These are phyloP conservation scores for Tetratostichococcus sp. DNA, from an alignment of 139 green algal genomes.

Conservation along the genomic window DNA sequence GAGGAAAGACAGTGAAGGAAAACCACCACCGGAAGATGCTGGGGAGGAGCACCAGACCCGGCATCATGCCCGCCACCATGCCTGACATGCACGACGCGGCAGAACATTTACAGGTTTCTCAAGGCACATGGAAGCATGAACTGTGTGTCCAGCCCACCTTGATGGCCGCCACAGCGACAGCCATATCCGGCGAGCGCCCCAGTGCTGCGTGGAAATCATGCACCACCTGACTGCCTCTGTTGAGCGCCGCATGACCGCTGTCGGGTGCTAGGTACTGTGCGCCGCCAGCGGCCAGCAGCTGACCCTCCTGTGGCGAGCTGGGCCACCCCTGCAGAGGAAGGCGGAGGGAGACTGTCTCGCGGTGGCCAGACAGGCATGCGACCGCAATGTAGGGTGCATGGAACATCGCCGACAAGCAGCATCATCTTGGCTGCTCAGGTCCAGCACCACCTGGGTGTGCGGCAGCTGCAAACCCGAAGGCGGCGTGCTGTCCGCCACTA, in stretches of 20 bases:
- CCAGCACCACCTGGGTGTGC: neutral
- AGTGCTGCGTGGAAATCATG: constrained; percentile 74
- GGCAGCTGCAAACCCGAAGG: neutral
- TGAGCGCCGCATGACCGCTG: neutral
- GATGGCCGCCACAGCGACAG: constrained; percentile 85
- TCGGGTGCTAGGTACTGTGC: neutral
- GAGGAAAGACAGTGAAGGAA: too few relatives aligned
- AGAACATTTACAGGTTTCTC: too few relatives aligned
- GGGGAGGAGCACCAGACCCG: too few relatives aligned
- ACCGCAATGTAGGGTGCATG: too few relatives aligned
- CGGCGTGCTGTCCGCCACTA: neutral
- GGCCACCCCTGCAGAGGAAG: neutral
- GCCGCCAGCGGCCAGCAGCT: neutral
- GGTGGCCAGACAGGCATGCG: too few relatives aligned
- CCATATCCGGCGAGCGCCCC: constrained; percentile 58
- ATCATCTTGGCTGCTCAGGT: neutral
- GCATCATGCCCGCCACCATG: too few relatives aligned
- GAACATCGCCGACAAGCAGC: too few relatives aligned
- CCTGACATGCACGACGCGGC: too few relatives aligned
- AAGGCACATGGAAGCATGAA: too few relatives aligned
- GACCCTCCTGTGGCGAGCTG: neutral
- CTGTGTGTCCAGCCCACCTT: constrained; percentile 30
- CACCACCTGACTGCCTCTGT: constrained; percentile 25
- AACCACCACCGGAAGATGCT: too few relatives aligned
- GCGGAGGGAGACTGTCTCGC: too few relatives aligned